Conservation (phyloP, 2,329 filamentous ascomycete species). For the Dothideomycetes sp. region DNA sequence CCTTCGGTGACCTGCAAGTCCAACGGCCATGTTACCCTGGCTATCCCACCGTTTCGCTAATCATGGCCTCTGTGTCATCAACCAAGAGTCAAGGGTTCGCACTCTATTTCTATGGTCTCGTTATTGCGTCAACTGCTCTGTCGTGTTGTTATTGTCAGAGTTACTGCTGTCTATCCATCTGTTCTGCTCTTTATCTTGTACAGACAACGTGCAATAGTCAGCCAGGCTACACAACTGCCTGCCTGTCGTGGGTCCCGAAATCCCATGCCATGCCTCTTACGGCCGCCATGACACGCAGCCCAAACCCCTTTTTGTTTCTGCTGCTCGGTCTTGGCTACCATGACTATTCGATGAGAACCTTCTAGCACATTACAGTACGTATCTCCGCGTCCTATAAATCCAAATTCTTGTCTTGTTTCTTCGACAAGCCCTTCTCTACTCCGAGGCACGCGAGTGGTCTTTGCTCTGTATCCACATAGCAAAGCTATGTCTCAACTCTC, state of each 20-base stretch:
- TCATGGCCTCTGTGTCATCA: neutral
- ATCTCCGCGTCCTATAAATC: no score
- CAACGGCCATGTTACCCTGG: conserved; percentile 3
- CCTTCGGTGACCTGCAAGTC: conserved; percentile 4
- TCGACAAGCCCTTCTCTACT: no score
- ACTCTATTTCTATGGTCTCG: neutral
- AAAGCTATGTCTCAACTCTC: no score
- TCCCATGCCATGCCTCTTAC: no score
- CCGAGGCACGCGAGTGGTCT: no score
- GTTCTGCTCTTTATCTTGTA: no score
- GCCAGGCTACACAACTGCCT: neutral
- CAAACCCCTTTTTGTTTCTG: neutral
- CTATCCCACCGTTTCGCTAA: conserved; percentile 8
- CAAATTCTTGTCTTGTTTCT: no score
- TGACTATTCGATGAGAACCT: conserved; percentile 9
- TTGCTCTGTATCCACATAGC: no score
- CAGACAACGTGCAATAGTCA: conserved; percentile 10
- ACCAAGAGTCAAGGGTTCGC: conserved; percentile 2
- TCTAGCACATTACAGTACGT: conserved; percentile 4
- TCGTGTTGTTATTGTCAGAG: neutral
- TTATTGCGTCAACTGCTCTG: conserved; percentile 11
- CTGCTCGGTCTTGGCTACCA: no score
- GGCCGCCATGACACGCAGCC: neutral
- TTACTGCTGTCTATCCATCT: no score
- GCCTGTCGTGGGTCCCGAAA: neutral